A percentile compares a stretch with the other conserved stretches of the same genome.
Conservation (phyloP, 2,329 filamentous ascomycete genomes). For the Ceratocystis alfenasii region DNA sequence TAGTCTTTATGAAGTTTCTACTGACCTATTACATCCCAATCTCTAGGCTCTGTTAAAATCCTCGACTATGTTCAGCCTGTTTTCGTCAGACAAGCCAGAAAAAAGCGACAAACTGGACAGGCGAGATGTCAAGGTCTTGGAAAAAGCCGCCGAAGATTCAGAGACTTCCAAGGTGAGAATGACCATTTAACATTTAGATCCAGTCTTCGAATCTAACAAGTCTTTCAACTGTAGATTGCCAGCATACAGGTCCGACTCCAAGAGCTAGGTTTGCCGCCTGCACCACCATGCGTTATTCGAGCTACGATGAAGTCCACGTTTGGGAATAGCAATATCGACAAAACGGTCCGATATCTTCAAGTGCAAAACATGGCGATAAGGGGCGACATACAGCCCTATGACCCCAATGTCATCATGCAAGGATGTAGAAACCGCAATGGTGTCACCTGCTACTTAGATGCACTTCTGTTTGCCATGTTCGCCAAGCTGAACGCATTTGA, state of each 20-base stretch:
- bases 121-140: slow-evolving; percentile 5
- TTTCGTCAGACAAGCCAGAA: slow-evolving; percentile 14
- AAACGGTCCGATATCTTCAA: slow-evolving; percentile 62
- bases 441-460: slow-evolving; percentile 91
- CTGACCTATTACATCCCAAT: background rate
- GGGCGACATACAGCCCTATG: slow-evolving; percentile 64
- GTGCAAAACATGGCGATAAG: slow-evolving; percentile 71
- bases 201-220: background rate
- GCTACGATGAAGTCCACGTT: slow-evolving; percentile 49
- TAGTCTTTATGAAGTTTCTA: background rate
- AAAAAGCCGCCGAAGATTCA: slow-evolving; percentile 42
- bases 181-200: background rate
- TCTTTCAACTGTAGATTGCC: slow-evolving; percentile 31
- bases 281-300: slow-evolving; percentile 46
- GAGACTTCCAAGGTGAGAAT: slow-evolving; percentile 31
- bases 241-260: slow-evolving; percentile 32
- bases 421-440: slow-evolving; percentile 76
- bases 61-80: slow-evolving; percentile 12
- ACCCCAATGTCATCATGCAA: slow-evolving; percentile 57
- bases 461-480: slow-evolving; percentile 92
- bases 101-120: slow-evolving; percentile 13
- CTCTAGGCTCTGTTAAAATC: slow-evolving; percentile 15
- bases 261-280: slow-evolving; percentile 36
- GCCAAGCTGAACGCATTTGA: slow-evolving; percentile 82
- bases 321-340: slow-evolving; percentile 57